Evolutionary conservation across 2,329 filamentous ascomycete genomes (phyloP), one percentile per base, ranked within the genome.

Genomic region (Onygenales sp.): DNA sequence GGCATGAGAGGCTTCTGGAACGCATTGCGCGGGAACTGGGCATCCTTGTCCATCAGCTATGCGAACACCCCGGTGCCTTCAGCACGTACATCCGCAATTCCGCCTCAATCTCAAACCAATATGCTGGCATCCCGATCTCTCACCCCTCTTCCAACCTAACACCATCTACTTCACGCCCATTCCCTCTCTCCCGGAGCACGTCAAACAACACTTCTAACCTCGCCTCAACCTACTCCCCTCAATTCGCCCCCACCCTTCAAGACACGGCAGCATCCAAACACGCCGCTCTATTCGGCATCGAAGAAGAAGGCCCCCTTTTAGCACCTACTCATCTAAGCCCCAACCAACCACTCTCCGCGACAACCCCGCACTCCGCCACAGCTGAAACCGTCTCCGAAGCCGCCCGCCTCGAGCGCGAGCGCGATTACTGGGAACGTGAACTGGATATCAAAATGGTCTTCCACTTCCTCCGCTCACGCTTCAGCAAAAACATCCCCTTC

Each of bases 391-490:
- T 71, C 13, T 67, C 70, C 7, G 67, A 74, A 49, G 64, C 68
- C 6, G 56, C 66, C 21, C 69, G 69, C 7, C 57, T 76, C 36
- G 73, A 88, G 61, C 67, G 71, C 46, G 80, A 83, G 54, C 74
- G 74, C 21, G 87, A 93, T 37, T 93, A 95, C 65, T 98, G 93
- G 93, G 91, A 97, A 70, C 84, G 86, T 56, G 88, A 95, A 52
- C 79, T 97, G 4, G 91, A 97, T 63, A 82, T 96, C 59, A 87
- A 87, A 65, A 86, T 95, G 67, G 87, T 97, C 36, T 97, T 97
- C 74, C 83, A 85, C 48, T 97, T 93, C 65, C 78, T 95, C 33
- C 82, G 85, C 54, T 86, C 82, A 14, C 84, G 88, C 55, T 92
- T 95, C 67, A 64, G 64, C 76, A 82, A 54, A 74, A 59, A 67